Base-by-base conservation (phyloP, 176 grass and related monocot species). In the Urochloa ruziziensis region DNA sequence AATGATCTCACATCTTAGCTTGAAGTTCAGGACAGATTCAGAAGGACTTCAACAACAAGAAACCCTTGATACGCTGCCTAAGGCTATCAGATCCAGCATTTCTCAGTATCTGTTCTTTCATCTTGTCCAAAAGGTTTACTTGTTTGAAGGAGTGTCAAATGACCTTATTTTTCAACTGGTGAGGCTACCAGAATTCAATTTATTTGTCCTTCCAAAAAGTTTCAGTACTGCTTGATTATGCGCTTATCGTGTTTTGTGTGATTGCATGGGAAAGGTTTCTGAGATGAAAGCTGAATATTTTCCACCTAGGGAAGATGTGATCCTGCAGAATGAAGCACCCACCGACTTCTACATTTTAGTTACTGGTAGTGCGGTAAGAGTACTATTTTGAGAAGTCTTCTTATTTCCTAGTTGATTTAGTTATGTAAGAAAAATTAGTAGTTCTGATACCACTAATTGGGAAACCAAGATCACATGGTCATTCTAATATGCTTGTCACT, bases 1-100 rank as follows among this genome's bases (percentile, higher is more conserved):
- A 87, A 99, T 99, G 97, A 90, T 96, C 67, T 99, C 97, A 59
- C 97, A 99, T 87, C 80, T 99, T 63, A 96, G 89, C 83, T 92
- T 99, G 60, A 99, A 99, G 80, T 99, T 96, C 83, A 91, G 97
- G 48, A 99, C 97, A 27, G 93, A 96, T 64, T 99, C 97, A 13
- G 97, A 99, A 96, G 93, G 97, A 46, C 97, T 99, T 80, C 97
- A 99, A 80, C 97, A 99, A 74, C 93, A 96, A 84, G 97, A 99
- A 70, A 99, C 93, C 3, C 87, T 99, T 39, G 93, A 99, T 83
- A 73, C 74, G 0, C 87, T 99, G 62, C 97, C 97, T 23, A 99
- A 99, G 82, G 97, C 96, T 77, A 99, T 99, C 67, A 86, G 90
- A 84, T 99, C 96, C 10, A 96, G 96, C 87, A 99, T 99, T 91